These are phyloP conservation scores for Puya raimondii DNA, from an alignment of 176 grass and related monocot genomes.

Conservation along the genomic window DNA sequence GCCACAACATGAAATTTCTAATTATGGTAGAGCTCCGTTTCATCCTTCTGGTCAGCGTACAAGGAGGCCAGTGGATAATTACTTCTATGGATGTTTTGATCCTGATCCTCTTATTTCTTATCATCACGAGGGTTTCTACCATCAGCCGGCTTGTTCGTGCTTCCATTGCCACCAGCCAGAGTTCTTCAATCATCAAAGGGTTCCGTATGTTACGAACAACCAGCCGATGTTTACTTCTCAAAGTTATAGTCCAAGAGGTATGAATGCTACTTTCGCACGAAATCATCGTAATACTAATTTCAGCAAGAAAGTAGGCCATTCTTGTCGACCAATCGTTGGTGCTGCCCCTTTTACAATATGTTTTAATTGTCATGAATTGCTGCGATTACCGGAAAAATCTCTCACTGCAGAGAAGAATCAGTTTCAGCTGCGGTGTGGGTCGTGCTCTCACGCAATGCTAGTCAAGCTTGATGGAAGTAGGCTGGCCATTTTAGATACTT, in stretches of 20 bases:
- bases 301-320: conserved; percentile 41
- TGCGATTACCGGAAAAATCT: conserved; percentile 54
- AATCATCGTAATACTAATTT: conserved; percentile 31
- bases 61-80: conserved; percentile 47
- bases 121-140: conserved; percentile 65
- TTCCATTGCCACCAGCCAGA: conserved; percentile 51
- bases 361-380: conserved; percentile 81
- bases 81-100: conserved; percentile 51
- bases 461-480: conserved; percentile 56
- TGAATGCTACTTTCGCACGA: conserved; percentile 27
- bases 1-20: conserved; percentile 28
- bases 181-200: conserved; percentile 46
- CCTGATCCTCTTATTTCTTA: conserved; percentile 58
- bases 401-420: conserved; percentile 37
- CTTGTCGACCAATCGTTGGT: conserved; percentile 50
- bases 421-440: conserved; percentile 65
- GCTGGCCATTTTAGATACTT: conserved; percentile 36
- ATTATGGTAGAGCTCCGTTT: conserved; percentile 41
- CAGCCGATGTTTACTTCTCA: conserved; percentile 30
- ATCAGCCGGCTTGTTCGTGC: conserved; percentile 70
- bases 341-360: conserved; percentile 83
- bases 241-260: conserved; percentile 37
- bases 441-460: conserved; percentile 66
- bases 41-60: conserved; percentile 32
- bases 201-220: conserved; percentile 35